These are phyloP conservation scores for Lactarius trivialis DNA, from an alignment of 768 basidiomycete species.

Conservation along the genomic window DNA sequence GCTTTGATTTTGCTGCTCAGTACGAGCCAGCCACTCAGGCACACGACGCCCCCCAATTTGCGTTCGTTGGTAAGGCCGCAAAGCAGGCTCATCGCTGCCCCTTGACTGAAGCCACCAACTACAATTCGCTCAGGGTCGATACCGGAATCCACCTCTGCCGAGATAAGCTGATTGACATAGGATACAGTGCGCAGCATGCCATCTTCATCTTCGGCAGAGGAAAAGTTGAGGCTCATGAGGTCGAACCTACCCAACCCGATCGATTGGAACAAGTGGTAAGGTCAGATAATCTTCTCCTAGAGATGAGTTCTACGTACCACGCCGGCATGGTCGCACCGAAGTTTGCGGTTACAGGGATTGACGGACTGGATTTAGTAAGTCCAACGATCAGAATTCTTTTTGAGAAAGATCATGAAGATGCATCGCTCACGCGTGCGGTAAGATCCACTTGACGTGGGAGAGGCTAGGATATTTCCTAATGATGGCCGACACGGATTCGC, in stretches of 20 bases:
- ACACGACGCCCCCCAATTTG: conserved; percentile 64
- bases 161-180: conserved; percentile 61
- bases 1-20: conserved; percentile 57
- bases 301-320: conserved; percentile 41
- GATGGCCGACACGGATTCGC: conserved; percentile 59
- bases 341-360: conserved; percentile 61
- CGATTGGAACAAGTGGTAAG: neutral
- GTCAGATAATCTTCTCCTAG: neutral
- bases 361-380: conserved; percentile 13
- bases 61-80: conserved; percentile 61
- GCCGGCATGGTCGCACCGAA: conserved; percentile 68
- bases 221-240: conserved; percentile 57
- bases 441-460: conserved; percentile 80
- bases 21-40: conserved; percentile 77
- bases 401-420: conserved; percentile 9
- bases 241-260: conserved; percentile 57
- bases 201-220: conserved; percentile 59
- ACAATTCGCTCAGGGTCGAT: conserved; percentile 66
- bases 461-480: conserved; percentile 49
- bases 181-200: conserved; percentile 66
- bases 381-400: neutral
- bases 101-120: conserved; percentile 87
- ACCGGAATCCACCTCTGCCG: conserved; percentile 65
- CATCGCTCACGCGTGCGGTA: conserved; percentile 68
- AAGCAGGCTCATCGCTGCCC: conserved; percentile 71